Base-by-base conservation (phyloP, 768 basidiomycete species). In the Xerocomellus intermedius region DNA sequence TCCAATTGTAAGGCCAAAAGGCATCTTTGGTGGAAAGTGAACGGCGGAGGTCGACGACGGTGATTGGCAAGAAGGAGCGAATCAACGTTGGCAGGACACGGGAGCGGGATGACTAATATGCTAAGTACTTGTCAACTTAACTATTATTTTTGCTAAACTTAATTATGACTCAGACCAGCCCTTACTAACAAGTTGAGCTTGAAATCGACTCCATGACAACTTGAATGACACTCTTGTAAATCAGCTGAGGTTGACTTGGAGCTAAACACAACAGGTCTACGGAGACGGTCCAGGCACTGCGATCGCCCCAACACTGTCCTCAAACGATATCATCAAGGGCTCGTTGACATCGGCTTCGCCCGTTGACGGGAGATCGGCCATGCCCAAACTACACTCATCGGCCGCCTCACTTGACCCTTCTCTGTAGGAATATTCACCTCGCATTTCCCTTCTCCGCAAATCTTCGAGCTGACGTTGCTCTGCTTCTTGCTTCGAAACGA, bases 1-100 rank as follows among this genome's bases (percentile, higher is more conserved):
- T 54, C 85, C 84, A 70, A 90, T 89, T 42, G 82, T 85, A 42
- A 90, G 79, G 69, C 86, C 87, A 64, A 89, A 90, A 22, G 84
- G 75, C 87, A 89, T 89, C 3, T 53, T 48, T 46, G 10, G 30
- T 50, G 17, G 53, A 58, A 54, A 50, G 48, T 56, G 43, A 63
- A 67, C 55, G 47, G 43, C 47, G 39, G 49, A 59, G 62, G 69
- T 61, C 14, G 47, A 65, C 60, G 65, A 57, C 63, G 52, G 60
- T 59, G 55, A 71, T 61, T 67, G 58, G 22, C 61, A 68, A 66
- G 60, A 58, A 56, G 52, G 58, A 66, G 48, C 42, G 51, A 66
- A 66, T 60, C 57, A 55, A 57, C 38, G 48, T 52, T 69, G 60
- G 60, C 54, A 38, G 35, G 26, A 51, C 41, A 46, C 41, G 56